Conservation (phyloP, 176 grass and related monocot species). For the Zizania latifolia region DNA sequence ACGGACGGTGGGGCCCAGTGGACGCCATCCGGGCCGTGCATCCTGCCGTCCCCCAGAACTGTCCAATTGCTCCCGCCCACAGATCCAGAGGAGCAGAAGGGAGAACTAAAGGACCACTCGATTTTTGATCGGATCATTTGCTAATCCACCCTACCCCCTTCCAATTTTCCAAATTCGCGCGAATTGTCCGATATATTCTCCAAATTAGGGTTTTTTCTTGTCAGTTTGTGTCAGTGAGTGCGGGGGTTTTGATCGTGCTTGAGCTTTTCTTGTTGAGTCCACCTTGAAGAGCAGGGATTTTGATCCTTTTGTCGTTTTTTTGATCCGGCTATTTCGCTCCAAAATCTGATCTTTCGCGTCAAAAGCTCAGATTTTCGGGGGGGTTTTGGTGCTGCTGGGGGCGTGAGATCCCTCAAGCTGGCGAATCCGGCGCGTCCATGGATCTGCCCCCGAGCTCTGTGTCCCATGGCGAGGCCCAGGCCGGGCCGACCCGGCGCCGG, state of each 20-base stretch:
- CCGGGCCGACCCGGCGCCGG: constrained; percentile 21
- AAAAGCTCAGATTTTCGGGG: constrained; percentile 14
- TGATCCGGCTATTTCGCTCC: background rate
- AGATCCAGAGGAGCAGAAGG: background rate
- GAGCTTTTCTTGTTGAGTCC: background rate
- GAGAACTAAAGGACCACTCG: background rate
- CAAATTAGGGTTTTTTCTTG: background rate
- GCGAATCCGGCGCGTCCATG: constrained; percentile 36
- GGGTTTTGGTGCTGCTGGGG: constrained; percentile 8
- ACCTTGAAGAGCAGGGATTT: background rate
- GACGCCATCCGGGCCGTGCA: background rate
- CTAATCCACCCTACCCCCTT: background rate
- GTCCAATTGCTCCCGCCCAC: constrained; percentile 4
- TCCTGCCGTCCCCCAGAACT: background rate
- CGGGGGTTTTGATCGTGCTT: background rate
- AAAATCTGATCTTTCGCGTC: background rate
- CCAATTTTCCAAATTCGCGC: constrained; percentile 12
- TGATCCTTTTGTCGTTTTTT: background rate
- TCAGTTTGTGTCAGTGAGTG: background rate
- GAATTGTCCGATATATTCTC: background rate
- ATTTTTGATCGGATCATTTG: constrained; percentile 15
- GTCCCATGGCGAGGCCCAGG: constrained; percentile 25
- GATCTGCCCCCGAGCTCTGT: constrained; percentile 33
- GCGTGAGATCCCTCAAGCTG: constrained; percentile 48
- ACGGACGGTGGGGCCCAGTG: background rate